These are phyloP conservation scores for Glycyrrhiza uralensis DNA, from an alignment of 306 rosid species.

Conservation along the genomic window DNA sequence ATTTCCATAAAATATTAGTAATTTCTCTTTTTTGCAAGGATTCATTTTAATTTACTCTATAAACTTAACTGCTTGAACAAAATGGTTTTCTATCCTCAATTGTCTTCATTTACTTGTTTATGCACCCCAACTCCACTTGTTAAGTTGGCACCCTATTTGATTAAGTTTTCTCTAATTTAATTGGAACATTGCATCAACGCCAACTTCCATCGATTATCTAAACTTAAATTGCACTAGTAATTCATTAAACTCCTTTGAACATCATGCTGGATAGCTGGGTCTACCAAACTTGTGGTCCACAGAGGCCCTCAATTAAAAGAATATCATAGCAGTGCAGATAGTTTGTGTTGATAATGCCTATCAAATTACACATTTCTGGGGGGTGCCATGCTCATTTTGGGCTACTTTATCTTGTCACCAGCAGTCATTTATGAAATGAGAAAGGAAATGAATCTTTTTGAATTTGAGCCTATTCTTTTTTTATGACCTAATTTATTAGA, in stretches of 20 bases:
- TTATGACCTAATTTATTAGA: neutral
- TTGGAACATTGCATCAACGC: neutral
- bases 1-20: neutral
- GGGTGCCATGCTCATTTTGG: neutral
- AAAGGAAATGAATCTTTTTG: neutral
- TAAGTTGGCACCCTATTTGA: neutral
- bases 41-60: neutral
- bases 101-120: neutral
- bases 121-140: neutral
- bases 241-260: neutral
- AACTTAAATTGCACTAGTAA: neutral
- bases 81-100: too few species aligned
- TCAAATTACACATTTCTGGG: neutral
- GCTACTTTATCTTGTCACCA: slow-evolving; percentile 14
- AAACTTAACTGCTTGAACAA: neutral
- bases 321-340: neutral
- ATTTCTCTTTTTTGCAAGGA: neutral
- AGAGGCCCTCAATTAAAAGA: too few species aligned
- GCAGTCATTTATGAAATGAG: neutral
- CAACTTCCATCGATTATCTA: neutral
- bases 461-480: neutral
- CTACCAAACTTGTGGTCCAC: too few species aligned
- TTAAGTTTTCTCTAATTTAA: slow-evolving; percentile 4
- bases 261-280: neutral
- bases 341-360: neutral